Percentiles rank a stretch among this genome's conserved stretches.
Conservation (phyloP, 2,329 filamentous ascomycete genomes). For the Hirsutella minnesotensis region DNA sequence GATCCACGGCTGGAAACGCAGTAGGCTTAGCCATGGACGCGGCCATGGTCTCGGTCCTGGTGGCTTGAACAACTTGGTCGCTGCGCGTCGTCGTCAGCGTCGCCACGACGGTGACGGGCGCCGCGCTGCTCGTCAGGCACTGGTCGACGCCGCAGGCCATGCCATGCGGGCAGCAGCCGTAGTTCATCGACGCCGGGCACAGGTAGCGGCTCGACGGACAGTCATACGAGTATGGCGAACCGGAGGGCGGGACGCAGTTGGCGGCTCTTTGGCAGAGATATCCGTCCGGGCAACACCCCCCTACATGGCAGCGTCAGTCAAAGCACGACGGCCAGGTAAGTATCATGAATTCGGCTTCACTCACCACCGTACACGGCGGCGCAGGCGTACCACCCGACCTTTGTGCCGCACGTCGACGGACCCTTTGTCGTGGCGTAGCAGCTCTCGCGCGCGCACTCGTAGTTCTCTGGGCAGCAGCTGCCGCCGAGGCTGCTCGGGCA, state of each 20-base stretch:
- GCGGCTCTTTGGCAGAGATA: constrained; percentile 26
- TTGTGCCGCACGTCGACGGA: constrained; percentile 25
- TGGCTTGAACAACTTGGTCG: constrained; percentile 26
- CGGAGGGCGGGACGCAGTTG: constrained; percentile 32
- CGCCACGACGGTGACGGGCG: constrained; percentile 31
- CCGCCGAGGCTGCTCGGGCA: constrained; percentile 29
- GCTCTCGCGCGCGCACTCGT: constrained; percentile 33
- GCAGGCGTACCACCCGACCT: constrained; percentile 27
- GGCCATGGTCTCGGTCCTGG: constrained; percentile 25
- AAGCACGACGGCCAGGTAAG: too few relatives aligned
- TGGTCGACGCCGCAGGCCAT: constrained; percentile 34
- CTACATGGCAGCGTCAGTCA: too few relatives aligned
- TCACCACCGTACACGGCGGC: constrained; percentile 22
- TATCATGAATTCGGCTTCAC: constrained; percentile 4
- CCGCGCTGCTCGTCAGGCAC: constrained; percentile 36
- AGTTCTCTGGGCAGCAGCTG: constrained; percentile 35
- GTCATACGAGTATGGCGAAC: constrained; percentile 23
- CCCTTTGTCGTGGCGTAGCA: constrained; percentile 34
- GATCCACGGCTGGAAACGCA: constrained; percentile 13
- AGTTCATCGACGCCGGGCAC: constrained; percentile 37
- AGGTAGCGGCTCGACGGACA: constrained; percentile 34
- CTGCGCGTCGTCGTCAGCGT: constrained; percentile 32
- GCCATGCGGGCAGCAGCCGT: constrained; percentile 39
- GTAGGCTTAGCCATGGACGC: constrained; percentile 25
- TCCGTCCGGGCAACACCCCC: constrained; percentile 30